Conservation (phyloP, 2,329 filamentous ascomycete genomes). For the Fusarium decemcellulare region DNA sequence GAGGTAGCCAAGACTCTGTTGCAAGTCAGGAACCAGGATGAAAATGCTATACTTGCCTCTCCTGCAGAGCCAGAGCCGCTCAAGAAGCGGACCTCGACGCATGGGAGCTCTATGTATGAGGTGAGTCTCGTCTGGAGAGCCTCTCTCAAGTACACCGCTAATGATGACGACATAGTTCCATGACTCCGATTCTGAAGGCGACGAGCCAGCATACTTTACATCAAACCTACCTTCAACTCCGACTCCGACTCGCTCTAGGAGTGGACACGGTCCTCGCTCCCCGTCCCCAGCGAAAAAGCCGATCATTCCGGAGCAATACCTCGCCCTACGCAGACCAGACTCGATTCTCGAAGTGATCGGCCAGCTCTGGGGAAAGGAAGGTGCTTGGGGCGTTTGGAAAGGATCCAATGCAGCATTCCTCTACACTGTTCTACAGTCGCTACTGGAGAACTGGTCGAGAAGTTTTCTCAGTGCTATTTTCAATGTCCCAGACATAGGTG, state of each 20-base stretch:
- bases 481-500: conserved; percentile 87
- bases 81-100: conserved; percentile 50
- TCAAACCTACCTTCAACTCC: conserved; percentile 72
- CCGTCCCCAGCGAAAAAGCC: conserved; percentile 55
- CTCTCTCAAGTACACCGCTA: conserved; percentile 35
- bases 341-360: conserved; percentile 89
- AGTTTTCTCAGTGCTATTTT: conserved; percentile 92
- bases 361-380: conserved; percentile 90
- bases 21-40: conserved; percentile 78
- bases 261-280: conserved; percentile 50
- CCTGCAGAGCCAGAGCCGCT: conserved; percentile 42
- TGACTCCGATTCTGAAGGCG: conserved; percentile 79
- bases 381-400: conserved; percentile 95
- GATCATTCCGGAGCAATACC: conserved; percentile 65
- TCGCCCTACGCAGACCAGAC: conserved; percentile 81
- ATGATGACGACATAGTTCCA: conserved; percentile 48
- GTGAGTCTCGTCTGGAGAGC: conserved; percentile 43
- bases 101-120: conserved; percentile 54
- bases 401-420: conserved; percentile 93
- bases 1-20: conserved; percentile 96
- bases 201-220: conserved; percentile 89
- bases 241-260: conserved; percentile 56
- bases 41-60: conserved; percentile 52
- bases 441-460: conserved; percentile 92
- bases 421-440: conserved; percentile 87